Conservation (phyloP, 2,329 filamentous ascomycete species). For the Chaetomiaceae sp. region DNA sequence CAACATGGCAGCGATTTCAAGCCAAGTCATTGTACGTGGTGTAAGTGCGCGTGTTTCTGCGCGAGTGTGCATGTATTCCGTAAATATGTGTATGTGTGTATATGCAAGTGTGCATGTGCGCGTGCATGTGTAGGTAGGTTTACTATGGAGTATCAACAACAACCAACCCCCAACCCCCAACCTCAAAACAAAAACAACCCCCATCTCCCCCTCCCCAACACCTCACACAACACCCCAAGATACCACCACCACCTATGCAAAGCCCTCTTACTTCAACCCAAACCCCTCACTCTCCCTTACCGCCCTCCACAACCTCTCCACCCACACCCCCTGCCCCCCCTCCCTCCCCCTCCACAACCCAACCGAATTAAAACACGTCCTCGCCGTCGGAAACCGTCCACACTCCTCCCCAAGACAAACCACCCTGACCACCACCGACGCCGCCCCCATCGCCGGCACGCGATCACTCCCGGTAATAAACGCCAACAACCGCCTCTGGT, state of each 20-base stretch:
- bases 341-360: conserved; percentile 8
- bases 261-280: conserved; percentile 62
- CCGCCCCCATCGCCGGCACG: conserved; percentile 81
- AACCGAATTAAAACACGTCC: conserved; percentile 87
- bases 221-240: background rate
- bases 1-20: no score
- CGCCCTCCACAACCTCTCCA: conserved; percentile 64
- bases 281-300: conserved; percentile 91
- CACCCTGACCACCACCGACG: conserved; percentile 71
- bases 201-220: background rate
- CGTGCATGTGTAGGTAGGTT: no score
- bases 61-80: no score
- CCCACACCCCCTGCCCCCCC: conserved; percentile 2
- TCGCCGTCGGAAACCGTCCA: conserved; percentile 72
- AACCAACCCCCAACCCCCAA: no score
- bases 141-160: no score
- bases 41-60: no score
- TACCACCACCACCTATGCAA: background rate
- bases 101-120: no score
- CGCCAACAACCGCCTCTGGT: conserved; percentile 73
- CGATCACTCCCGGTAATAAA: conserved; percentile 91
- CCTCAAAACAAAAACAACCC: background rate
- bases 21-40: no score
- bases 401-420: conserved; percentile 70
- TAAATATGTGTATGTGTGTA: no score